A percentile compares a stretch with the other conserved stretches of the same genome.
phyloP scores from a whole-genome alignment of 2,329 filamentous ascomycete species.

The Cercospora sojina region DNA sequence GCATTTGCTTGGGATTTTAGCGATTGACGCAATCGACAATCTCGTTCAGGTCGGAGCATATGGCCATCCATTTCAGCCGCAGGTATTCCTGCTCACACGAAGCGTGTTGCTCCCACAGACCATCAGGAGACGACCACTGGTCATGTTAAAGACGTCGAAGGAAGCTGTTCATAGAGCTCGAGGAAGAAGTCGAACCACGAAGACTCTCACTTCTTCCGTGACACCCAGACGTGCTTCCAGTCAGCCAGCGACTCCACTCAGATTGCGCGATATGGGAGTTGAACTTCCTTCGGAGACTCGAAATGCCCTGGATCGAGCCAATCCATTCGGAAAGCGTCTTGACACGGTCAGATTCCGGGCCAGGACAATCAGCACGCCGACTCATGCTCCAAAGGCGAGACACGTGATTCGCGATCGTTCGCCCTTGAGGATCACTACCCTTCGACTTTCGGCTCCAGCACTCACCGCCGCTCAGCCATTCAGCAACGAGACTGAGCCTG shows the following conservation, averaged over 20 bases:
- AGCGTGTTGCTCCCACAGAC: conserved; percentile 15
- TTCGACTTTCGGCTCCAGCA: not conserved
- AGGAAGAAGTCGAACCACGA: conserved; percentile 1
- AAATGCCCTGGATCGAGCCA: not conserved
- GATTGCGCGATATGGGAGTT: not conserved
- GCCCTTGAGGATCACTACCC: not conserved
- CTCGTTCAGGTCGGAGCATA: conserved; percentile 14
- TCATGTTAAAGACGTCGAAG: not conserved
- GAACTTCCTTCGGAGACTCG: conserved; percentile 1
- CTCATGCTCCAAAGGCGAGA: not conserved
- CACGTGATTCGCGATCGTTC: too few species aligned
- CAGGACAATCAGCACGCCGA: not conserved
- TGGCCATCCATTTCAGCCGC: conserved; percentile 19
- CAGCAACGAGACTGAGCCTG: not conserved
- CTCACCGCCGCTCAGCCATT: too few species aligned
- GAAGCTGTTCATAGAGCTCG: not conserved
- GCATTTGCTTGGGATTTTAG: conserved; percentile 6
- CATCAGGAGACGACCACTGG: not conserved
- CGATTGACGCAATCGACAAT: conserved; percentile 22
- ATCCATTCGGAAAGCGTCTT: not conserved
- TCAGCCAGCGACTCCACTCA: not conserved
- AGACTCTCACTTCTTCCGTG: not conserved
- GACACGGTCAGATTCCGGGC: not conserved
- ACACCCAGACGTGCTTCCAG: not conserved
- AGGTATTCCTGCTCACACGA: conserved; percentile 21